A percentile compares a stretch with the other conserved stretches of the same genome.
Evolutionary conservation across 352 stramenopile species (phyloP).

Genomic region (Aphanomyces stellatus): DNA sequence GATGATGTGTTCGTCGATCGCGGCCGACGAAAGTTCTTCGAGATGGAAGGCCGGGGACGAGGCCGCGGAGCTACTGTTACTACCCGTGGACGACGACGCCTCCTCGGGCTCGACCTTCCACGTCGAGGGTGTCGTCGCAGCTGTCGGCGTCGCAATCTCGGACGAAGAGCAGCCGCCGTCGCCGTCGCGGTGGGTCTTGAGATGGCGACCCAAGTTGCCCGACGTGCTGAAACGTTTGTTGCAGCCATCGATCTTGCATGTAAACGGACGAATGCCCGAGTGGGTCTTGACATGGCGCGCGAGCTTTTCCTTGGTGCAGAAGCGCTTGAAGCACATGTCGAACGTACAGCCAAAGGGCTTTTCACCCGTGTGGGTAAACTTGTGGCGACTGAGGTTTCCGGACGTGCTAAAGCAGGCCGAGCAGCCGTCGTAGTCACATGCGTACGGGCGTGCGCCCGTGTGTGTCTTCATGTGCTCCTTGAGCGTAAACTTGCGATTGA

Average conservation of each 20-base stretch:
- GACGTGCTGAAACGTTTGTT: constrained; percentile 54
- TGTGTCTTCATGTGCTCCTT: constrained; percentile 78
- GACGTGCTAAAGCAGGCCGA: constrained; percentile 80
- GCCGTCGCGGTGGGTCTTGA: constrained; percentile 34
- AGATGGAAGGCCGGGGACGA: neutral
- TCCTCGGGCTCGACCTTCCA: neutral
- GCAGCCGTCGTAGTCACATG: constrained; percentile 67
- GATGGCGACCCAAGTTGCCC: constrained; percentile 50
- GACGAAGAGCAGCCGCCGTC: neutral
- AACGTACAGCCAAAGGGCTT: constrained; percentile 75
- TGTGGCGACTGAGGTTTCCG: constrained; percentile 79
- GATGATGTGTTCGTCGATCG: constrained; percentile 18
- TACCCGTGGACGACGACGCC: neutral
- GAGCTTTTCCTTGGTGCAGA: constrained; percentile 86
- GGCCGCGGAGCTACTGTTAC: neutral
- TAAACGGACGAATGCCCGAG: constrained; percentile 46
- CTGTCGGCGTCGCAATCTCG: neutral
- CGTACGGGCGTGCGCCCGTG: constrained; percentile 75
- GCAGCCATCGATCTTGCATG: constrained; percentile 33
- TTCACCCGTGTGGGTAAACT: constrained; percentile 80
- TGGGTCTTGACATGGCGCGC: constrained; percentile 85
- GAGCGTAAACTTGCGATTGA: constrained; percentile 75
- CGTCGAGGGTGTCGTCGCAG: neutral
- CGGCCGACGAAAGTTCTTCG: neutral
- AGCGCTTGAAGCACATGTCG: constrained; percentile 67